Base-by-base conservation (phyloP, 2,329 filamentous ascomycete genomes). In the Sphaerulina musiva region DNA sequence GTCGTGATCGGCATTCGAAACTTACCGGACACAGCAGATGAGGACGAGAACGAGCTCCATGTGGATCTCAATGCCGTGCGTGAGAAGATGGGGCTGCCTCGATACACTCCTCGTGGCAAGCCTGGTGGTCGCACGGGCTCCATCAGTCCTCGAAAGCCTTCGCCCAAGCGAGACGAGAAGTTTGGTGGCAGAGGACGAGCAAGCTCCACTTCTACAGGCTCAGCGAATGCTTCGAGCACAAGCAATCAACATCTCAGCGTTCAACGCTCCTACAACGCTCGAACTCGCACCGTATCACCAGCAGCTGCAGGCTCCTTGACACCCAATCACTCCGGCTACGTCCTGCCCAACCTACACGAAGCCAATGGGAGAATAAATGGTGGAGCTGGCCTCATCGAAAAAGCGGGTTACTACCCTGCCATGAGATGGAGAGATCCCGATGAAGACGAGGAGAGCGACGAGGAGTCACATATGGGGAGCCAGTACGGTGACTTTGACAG, bases 381-480 rank as follows among this genome's bases (percentile, higher is more conserved):
- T 32, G 42, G 36, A 34, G 29, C 42, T 31, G 32, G 48, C 8
- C 65, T 73, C 36, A 68, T 74, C 11, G 69, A 74, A 44, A 70
- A 75, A 58, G 73, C 73, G 3, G 74, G 70, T 1, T 74, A 72
- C 57, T 71, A 71, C 51, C 68, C 66, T 4, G 45, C 68, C 46
- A 46, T 67, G 58, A 47, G 61, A 58, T 59, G 67, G 65, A 59
- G 62, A 48, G 53, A 71, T 62, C 57, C 63, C 3, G 65, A 64
- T 26, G 61, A 66, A 38, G 60, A 59, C 2, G 65, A 68, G 29
- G 66, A 69, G 39, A 60, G 58, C 3, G 65, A 68, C 34, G 66
- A 69, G 36, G 60, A 62, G 31, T 58, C 53, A 7, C 41, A 46
- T 36, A 42, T 51, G 20, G 48, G 48, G 10, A 44, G 45, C 12